Evolutionary conservation across 176 grass and related monocot genomes (phyloP).

Genomic region (Avena eriantha): DNA sequence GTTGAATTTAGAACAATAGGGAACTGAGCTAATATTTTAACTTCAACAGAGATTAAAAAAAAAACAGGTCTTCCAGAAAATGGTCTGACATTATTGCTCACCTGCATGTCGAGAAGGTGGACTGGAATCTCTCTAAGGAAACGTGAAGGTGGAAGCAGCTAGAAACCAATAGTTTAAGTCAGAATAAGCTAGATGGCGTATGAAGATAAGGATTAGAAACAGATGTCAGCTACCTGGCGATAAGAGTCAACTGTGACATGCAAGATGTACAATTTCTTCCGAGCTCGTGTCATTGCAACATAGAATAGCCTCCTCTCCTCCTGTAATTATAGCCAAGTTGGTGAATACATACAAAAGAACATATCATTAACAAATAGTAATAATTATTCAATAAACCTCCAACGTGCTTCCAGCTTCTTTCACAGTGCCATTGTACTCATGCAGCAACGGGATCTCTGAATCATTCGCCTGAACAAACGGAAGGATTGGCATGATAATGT

Average conservation of each 20-base stretch:
- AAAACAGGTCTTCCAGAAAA: conserved; percentile 31
- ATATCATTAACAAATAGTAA: conserved; percentile 19
- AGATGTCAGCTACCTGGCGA: conserved; percentile 64
- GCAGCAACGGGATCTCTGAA: conserved; percentile 92
- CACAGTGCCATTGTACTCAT: conserved; percentile 72
- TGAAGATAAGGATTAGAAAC: conserved; percentile 34
- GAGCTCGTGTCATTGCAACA: conserved; percentile 94
- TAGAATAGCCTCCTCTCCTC: conserved; percentile 95
- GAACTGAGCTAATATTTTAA: conserved; percentile 10
- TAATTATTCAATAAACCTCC: conserved; percentile 60
- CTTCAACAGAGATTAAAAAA: not conserved
- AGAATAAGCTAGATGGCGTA: conserved; percentile 16
- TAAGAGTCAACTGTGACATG: conserved; percentile 80
- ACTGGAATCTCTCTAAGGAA: conserved; percentile 90
- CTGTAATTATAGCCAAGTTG: conserved; percentile 49
- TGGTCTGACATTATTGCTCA: conserved; percentile 43
- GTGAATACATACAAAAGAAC: conserved; percentile 25
- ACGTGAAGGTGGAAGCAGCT: conserved; percentile 91
- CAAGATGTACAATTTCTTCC: conserved; percentile 84
- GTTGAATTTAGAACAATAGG: conserved; percentile 21
- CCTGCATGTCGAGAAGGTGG: conserved; percentile 86
- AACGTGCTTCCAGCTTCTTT: conserved; percentile 61
- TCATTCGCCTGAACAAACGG: conserved; percentile 74
- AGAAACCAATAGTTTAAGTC: conserved; percentile 42
- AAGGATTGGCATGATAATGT: conserved; percentile 19